Evolutionary conservation across 805 yeast species (phyloP).

Genomic region (Wickerhamiella alocasiicola): DNA sequence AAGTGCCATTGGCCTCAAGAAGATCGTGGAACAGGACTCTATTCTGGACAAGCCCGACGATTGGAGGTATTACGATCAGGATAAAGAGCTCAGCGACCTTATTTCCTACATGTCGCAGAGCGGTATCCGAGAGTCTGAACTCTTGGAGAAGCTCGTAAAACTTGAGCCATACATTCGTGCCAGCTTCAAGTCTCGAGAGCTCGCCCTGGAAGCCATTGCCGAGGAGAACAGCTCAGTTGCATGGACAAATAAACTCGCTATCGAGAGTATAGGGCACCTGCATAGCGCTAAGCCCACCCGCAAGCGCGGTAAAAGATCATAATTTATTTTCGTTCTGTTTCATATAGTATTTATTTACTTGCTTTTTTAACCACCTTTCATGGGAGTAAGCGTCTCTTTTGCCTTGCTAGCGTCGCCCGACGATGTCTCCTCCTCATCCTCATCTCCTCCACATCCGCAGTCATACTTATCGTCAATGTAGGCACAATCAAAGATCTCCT

Average conservation of each 20-base stretch:
- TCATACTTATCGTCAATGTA: conserved; percentile 80
- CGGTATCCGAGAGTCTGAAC: conserved; percentile 18
- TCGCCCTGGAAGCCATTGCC: conserved; percentile 2
- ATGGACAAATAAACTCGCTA: conserved; percentile 12
- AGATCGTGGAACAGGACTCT: conserved; percentile 12
- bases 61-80: conserved; percentile 21
- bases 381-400: conserved; percentile 3
- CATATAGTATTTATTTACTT: conserved; percentile 1
- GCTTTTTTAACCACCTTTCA: conserved; percentile 2
- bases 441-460: conserved; percentile 71
- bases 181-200: conserved; percentile 9
- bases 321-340: background rate
- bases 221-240: too few species aligned
- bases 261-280: conserved; percentile 6
- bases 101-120: conserved; percentile 6
- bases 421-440: conserved; percentile 21
- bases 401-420: background rate
- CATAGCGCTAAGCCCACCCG: conserved; percentile 7
- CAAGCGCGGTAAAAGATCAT: conserved; percentile 7
- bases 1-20: conserved; percentile 13
- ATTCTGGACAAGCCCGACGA: conserved; percentile 13
- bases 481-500: conserved; percentile 71
- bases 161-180: conserved; percentile 3
- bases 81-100: conserved; percentile 15
- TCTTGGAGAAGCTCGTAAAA: conserved; percentile 10